These are phyloP conservation scores for Fusarium penzigii DNA, from an alignment of 2,329 filamentous ascomycete genomes.

Conservation along the genomic window DNA sequence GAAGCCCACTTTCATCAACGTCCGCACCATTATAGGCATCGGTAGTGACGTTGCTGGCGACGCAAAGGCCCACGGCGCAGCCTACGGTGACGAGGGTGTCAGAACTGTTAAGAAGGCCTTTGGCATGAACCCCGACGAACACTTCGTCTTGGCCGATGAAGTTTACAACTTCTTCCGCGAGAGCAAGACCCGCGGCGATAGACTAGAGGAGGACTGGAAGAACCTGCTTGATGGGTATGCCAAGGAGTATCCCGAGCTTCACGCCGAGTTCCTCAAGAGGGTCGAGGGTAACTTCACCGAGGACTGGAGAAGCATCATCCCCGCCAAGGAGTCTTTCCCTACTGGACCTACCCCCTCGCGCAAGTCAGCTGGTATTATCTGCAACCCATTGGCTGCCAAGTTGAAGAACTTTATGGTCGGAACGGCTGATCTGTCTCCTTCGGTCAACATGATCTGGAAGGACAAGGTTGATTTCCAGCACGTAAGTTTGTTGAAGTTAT, in stretches of 20 bases:
- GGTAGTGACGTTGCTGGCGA: slow-evolving; percentile 50
- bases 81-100: slow-evolving; percentile 56
- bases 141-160: slow-evolving; percentile 42
- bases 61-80: slow-evolving; percentile 58
- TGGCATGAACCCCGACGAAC: slow-evolving; percentile 37
- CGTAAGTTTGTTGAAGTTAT: slow-evolving; percentile 22
- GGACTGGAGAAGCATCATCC: slow-evolving; percentile 52
- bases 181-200: slow-evolving; percentile 42
- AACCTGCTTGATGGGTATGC: slow-evolving; percentile 43
- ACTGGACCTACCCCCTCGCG: slow-evolving; percentile 49
- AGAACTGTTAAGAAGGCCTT: slow-evolving; percentile 37
- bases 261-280: slow-evolving; percentile 48
- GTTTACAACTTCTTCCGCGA: slow-evolving; percentile 54
- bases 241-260: slow-evolving; percentile 49
- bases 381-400: slow-evolving; percentile 52
- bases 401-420: slow-evolving; percentile 53
- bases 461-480: slow-evolving; percentile 52
- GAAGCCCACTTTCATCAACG: slow-evolving; percentile 60
- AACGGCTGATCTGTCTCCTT: slow-evolving; percentile 54
- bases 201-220: slow-evolving; percentile 50
- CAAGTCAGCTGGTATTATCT: slow-evolving; percentile 48
- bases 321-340: slow-evolving; percentile 45
- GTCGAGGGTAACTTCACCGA: slow-evolving; percentile 48
- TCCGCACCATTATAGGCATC: slow-evolving; percentile 57
- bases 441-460: slow-evolving; percentile 58